These are phyloP conservation scores for Lachancea kluyveri DNA, from an alignment of 805 yeast genomes.

Conservation along the genomic window DNA sequence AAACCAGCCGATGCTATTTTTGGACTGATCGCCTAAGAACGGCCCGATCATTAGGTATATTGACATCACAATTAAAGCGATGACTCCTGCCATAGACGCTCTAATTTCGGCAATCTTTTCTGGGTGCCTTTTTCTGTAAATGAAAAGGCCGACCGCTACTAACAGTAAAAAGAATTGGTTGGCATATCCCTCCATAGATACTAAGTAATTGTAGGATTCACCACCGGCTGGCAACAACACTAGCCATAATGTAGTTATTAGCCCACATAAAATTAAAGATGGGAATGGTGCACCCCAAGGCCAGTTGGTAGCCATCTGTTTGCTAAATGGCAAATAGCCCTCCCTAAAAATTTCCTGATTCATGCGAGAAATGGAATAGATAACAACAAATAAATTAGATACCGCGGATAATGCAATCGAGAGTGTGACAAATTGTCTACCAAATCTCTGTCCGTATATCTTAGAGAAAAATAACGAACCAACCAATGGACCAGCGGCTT, in stretches of 20 bases:
- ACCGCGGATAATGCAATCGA: conserved; percentile 57
- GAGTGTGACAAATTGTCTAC: conserved; percentile 48
- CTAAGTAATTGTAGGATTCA: conserved; percentile 36
- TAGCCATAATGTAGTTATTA: conserved; percentile 31
- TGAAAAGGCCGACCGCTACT: conserved; percentile 51
- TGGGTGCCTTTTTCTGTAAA: conserved; percentile 45
- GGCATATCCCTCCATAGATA: conserved; percentile 42
- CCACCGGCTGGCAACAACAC: conserved; percentile 32
- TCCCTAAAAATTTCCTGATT: conserved; percentile 62
- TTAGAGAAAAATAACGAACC: conserved; percentile 55
- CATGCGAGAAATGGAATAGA: conserved; percentile 53
- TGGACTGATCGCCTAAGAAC: conserved; percentile 20
- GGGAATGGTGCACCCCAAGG: conserved; percentile 53
- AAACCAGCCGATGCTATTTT: conserved; percentile 21
- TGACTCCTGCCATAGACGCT: conserved; percentile 44
- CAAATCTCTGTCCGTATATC: conserved; percentile 46
- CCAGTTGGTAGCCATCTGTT: conserved; percentile 46
- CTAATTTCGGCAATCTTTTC: conserved; percentile 44
- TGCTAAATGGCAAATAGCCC: conserved; percentile 52
- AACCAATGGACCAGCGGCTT: conserved; percentile 48
- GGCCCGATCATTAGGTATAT: conserved; percentile 46
- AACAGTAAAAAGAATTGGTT: conserved; percentile 43
- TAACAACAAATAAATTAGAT: conserved; percentile 56
- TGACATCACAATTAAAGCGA: conserved; percentile 40
- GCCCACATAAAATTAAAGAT: conserved; percentile 34